Base-by-base conservation (phyloP, 352 stramenopile genomes). In the Phytophthora syringae region DNA sequence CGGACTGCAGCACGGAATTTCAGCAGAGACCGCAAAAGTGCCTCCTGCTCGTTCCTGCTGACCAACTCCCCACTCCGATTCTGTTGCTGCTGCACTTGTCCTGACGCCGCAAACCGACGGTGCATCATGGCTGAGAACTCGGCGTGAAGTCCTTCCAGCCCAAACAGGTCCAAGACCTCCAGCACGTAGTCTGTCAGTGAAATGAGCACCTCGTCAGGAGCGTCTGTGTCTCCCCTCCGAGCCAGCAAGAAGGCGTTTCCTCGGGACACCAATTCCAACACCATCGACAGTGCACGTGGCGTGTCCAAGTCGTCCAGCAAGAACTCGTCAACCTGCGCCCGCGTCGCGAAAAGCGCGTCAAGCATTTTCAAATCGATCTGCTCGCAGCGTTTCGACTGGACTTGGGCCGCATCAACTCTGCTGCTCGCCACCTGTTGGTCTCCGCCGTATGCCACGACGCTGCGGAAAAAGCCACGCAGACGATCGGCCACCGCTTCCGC, bases 231-330 rank as follows among this genome's bases (percentile, higher is more conserved):
- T 10, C 62, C 56, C 2, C 64, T 64, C 39, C 74, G 77, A 7
- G 74, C 55, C 13, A 92, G 21, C 49, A 92, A 63, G 42, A 92
- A 90, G 32, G 76, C 62, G 64, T 94, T 89, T 40, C 64, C 65
- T 21, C 69, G 70, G 20, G 80, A 80, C 25, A 97, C 72, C 5
- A 98, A 59, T n/a, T 93, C 76, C 16, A 88, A 62, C 9, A 98
- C 37, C 11, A 84, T 63, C 5, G 64, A 53, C 3, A 98, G 65
- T 5, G 85, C 94, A 2, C 48, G 52, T 2, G 93, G 90, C 1
- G 90, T 98, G 60, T 98, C 89, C 49, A 98, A 90, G 70, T 98
- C 93, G 52, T 97, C 77, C 12, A 76, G 58, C 22, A 98, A 64
- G 20, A 81, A 88, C 6, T 58, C 73, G 28, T 87, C 74, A 7